Conservation (phyloP, 768 basidiomycete genomes). For the Coprinopsis marcescibilis region DNA sequence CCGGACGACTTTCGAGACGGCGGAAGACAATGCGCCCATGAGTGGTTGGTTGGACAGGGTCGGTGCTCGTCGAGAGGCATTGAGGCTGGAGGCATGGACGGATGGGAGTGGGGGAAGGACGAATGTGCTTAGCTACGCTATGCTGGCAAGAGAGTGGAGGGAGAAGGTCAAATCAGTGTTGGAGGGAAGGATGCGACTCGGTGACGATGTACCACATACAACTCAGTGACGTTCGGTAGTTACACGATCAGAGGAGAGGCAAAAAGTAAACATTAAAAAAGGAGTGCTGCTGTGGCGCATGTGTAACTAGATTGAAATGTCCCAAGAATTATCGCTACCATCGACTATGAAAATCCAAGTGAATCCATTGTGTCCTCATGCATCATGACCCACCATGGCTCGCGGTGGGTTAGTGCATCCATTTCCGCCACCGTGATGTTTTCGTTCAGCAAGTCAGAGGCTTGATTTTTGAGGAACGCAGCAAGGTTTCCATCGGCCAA, state of each 20-base stretch:
- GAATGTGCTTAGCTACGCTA: slow-evolving; percentile 36
- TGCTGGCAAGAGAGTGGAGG: slow-evolving; percentile 39
- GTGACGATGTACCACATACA: neutral
- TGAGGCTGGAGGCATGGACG: slow-evolving; percentile 36
- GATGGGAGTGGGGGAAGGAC: slow-evolving; percentile 27
- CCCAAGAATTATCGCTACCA: no score
- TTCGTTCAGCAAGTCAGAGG: slow-evolving; percentile 8
- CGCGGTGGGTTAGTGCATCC: neutral
- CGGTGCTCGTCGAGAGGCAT: slow-evolving; percentile 32
- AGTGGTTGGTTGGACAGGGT: slow-evolving; percentile 39
- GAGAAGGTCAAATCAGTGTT: slow-evolving; percentile 26
- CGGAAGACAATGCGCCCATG: slow-evolving; percentile 35
- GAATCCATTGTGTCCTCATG: slow-evolving; percentile 1
- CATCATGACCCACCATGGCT: slow-evolving; percentile 6
- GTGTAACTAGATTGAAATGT: no score
- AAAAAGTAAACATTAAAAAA: neutral
- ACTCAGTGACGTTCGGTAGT: neutral
- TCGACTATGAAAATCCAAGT: slow-evolving; percentile 4
- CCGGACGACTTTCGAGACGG: slow-evolving; percentile 35
- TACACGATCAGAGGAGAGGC: neutral
- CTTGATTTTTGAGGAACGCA: neutral
- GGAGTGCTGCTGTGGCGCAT: no score
- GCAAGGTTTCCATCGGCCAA: neutral
- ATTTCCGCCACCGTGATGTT: neutral
- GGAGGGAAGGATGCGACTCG: slow-evolving; percentile 26